Evolutionary conservation across 176 grass and related monocot species (phyloP).

Genomic region (sorghum (Sorghum bicolor)): DNA sequence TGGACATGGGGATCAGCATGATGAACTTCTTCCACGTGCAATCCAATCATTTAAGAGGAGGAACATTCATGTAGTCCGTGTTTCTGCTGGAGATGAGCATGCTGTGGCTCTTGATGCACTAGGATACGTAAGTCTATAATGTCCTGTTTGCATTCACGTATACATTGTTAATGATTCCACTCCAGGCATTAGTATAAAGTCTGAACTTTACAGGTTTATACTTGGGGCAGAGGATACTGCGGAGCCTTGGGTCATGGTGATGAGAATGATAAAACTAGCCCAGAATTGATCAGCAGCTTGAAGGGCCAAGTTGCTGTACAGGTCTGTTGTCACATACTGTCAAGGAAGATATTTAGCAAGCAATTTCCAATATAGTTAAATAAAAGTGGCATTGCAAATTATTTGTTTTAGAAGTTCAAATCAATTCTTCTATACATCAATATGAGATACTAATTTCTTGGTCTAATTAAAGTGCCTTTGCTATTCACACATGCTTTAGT

Average conservation of each 20-base stretch:
- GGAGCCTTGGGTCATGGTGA: slow-evolving; percentile 97
- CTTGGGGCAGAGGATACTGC: slow-evolving; percentile 99
- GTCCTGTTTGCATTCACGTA: not conserved
- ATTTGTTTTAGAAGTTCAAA: not conserved
- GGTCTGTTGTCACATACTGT: slow-evolving; percentile 52
- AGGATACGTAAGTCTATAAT: slow-evolving; percentile 64
- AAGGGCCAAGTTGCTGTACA: slow-evolving; percentile 84
- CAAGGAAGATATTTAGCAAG: not conserved
- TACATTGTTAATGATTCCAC: not conserved
- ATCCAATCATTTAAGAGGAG: slow-evolving; percentile 79
- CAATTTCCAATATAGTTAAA: not conserved
- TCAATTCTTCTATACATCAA: not conserved
- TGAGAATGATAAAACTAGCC: slow-evolving; percentile 95
- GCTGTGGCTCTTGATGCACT: slow-evolving; percentile 88
- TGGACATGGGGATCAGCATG: slow-evolving; percentile 87
- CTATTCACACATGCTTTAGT: not conserved
- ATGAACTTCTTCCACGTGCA: slow-evolving; percentile 82
- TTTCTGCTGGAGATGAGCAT: slow-evolving; percentile 99
- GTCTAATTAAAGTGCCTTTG: not conserved
- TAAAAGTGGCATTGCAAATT: not conserved
- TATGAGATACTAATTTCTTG: not conserved
- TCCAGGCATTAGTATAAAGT: slow-evolving; percentile 14
- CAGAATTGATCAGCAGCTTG: slow-evolving; percentile 66
- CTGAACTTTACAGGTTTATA: slow-evolving; percentile 77
- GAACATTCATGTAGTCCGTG: slow-evolving; percentile 87